A percentile compares a stretch with the other conserved stretches of the same genome.
These are phyloP conservation scores for Vitellaria paradoxa DNA, from an alignment of 179 eudicot species.

Conservation along the genomic window DNA sequence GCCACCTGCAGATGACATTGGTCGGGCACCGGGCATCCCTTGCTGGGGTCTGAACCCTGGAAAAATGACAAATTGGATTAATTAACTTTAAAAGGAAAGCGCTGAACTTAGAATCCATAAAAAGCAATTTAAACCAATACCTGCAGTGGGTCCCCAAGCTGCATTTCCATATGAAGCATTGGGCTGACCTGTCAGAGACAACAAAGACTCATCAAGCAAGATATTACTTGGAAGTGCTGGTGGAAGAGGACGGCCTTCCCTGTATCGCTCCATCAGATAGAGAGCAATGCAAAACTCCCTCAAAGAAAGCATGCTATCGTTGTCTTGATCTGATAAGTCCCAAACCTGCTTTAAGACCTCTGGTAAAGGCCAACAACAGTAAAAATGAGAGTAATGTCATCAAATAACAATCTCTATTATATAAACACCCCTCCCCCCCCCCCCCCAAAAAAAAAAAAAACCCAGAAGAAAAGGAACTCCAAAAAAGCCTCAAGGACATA, in stretches of 20 bases:
- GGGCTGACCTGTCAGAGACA: slow-evolving; percentile 70
- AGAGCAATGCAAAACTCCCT: slow-evolving; percentile 97
- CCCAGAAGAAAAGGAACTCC: not conserved
- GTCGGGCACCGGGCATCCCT: slow-evolving; percentile 53
- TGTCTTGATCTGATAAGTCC: slow-evolving; percentile 99
- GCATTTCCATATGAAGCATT: slow-evolving; percentile 48
- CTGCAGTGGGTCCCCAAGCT: slow-evolving; percentile 67
- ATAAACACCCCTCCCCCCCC: not conserved
- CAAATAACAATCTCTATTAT: not conserved
- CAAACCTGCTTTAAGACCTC: slow-evolving; percentile 98
- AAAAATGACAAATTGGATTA: not conserved
- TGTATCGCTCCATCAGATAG: slow-evolving; percentile 89
- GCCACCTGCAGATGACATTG: slow-evolving; percentile 54
- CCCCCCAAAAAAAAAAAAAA: not conserved
- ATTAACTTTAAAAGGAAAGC: not conserved
- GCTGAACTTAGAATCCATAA: not conserved
- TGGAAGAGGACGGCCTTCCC: slow-evolving; percentile 96
- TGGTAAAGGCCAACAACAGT: slow-evolving; percentile 32
- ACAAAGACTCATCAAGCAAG: slow-evolving; percentile 62
- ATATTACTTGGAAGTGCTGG: slow-evolving; percentile 67
- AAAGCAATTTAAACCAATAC: slow-evolving; percentile 36
- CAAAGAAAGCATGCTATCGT: slow-evolving; percentile 97
- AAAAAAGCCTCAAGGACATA: not conserved
- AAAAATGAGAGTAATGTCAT: slow-evolving; percentile 6
- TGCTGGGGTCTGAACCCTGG: slow-evolving; percentile 69